These are phyloP conservation scores for Zasmidium citrigriseum DNA, from an alignment of 2,329 filamentous ascomycete genomes.

Conservation along the genomic window DNA sequence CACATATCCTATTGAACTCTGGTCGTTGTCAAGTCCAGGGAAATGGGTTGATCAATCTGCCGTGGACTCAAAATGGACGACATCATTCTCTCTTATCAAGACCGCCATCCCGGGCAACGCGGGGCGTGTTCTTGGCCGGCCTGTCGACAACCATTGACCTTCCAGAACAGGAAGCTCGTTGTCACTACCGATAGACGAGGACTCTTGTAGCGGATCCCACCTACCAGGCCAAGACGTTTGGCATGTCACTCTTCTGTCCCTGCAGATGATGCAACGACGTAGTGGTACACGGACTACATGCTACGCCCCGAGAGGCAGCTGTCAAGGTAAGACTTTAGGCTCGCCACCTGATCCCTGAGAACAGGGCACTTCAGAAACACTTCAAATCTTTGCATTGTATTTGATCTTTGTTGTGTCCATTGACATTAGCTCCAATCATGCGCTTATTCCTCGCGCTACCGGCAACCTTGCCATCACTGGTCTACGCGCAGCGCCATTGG, in stretches of 20 bases:
- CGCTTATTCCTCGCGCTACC: background rate
- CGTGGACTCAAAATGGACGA: too few relatives aligned
- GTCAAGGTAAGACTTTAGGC: background rate
- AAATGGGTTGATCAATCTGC: too few relatives aligned
- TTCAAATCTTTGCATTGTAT: background rate
- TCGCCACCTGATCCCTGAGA: background rate
- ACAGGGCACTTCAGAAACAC: background rate
- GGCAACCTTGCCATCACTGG: conserved; percentile 3
- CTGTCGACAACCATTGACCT: background rate
- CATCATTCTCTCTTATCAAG: background rate
- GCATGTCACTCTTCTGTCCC: background rate
- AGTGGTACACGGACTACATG: background rate
- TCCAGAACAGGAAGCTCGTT: background rate
- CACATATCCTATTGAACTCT: too few relatives aligned
- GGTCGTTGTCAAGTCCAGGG: too few relatives aligned
- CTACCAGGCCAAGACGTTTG: background rate
- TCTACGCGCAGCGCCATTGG: conserved; percentile 9
- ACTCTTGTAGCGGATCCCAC: background rate
- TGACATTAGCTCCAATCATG: background rate
- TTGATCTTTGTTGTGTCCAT: background rate
- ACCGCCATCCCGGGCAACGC: background rate
- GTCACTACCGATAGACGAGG: background rate
- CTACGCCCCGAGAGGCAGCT: background rate
- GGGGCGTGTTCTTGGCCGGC: background rate
- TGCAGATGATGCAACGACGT: background rate